These are phyloP conservation scores for Dactylellina drechsleri DNA, from an alignment of 2,329 filamentous ascomycete genomes.

Conservation along the genomic window DNA sequence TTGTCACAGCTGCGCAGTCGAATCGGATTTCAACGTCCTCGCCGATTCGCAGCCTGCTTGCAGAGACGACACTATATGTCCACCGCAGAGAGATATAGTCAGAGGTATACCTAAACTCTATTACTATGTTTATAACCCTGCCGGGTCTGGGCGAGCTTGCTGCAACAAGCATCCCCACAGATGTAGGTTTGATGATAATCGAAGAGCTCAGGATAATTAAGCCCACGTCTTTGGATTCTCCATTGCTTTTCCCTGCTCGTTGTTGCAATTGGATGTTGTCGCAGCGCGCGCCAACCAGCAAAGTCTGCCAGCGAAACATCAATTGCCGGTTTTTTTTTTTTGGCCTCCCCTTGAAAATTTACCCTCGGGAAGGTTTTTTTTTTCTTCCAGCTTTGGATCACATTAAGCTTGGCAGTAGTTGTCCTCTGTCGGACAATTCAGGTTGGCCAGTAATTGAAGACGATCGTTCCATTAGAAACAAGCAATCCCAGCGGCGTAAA, in stretches of 20 bases:
- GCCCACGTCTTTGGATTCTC: conserved; percentile 49
- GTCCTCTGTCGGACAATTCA: conserved; percentile 54
- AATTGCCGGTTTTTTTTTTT: conserved; percentile 30
- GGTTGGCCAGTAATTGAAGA: conserved; percentile 24
- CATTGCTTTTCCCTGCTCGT: conserved; percentile 24
- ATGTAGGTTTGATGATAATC: conserved; percentile 33
- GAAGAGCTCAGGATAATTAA: conserved; percentile 56
- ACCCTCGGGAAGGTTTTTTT: background rate
- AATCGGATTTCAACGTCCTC: conserved; percentile 43
- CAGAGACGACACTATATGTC: no score
- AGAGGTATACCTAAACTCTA: no score
- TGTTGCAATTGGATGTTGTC: conserved; percentile 31
- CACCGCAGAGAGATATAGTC: no score
- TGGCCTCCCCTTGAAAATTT: background rate
- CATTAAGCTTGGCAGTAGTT: conserved; percentile 36
- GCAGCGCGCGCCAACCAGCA: conserved; percentile 23
- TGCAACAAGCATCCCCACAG: conserved; percentile 48
- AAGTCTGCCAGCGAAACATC: conserved; percentile 15
- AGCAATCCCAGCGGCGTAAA: conserved; percentile 37
- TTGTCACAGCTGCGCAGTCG: background rate
- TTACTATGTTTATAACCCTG: conserved; percentile 24
- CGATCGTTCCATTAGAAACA: conserved; percentile 31
- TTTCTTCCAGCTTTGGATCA: background rate
- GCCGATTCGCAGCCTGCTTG: conserved; percentile 9
- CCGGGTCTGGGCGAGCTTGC: conserved; percentile 17